Percentiles rank a stretch among this genome's conserved stretches.
Conservation (phyloP, 257 asterid genomes). For the Anisodus acutangulus region DNA sequence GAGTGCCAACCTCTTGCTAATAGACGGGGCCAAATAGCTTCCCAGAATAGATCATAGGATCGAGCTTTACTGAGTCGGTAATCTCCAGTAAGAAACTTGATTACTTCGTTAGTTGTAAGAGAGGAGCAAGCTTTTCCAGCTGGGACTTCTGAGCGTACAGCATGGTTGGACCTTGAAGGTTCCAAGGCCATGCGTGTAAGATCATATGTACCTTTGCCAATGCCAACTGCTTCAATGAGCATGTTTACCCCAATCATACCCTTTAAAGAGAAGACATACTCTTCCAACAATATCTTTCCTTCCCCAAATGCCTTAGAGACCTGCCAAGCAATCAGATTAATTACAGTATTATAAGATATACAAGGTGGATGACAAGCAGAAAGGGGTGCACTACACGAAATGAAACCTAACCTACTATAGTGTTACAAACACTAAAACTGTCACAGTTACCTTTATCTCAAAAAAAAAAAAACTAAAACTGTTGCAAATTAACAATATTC, state of each 20-base stretch:
- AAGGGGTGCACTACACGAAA: background rate
- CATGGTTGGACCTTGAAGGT: slow-evolving; percentile 51
- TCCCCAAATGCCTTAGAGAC: slow-evolving; percentile 55
- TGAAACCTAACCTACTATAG: background rate
- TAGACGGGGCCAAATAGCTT: slow-evolving; percentile 94
- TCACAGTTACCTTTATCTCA: background rate
- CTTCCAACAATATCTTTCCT: slow-evolving; percentile 53
- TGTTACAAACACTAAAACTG: background rate
- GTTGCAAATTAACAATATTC: background rate
- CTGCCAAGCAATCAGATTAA: slow-evolving; percentile 43
- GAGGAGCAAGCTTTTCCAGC: slow-evolving; percentile 72
- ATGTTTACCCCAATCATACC: slow-evolving; percentile 54
- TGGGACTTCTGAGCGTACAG: slow-evolving; percentile 66
- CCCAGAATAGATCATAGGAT: slow-evolving; percentile 82
- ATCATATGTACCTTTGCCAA: slow-evolving; percentile 66
- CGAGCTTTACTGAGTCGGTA: slow-evolving; percentile 80
- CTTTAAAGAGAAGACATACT: slow-evolving; percentile 63
- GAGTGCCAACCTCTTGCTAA: slow-evolving; percentile 89
- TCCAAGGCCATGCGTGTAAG: slow-evolving; percentile 62
- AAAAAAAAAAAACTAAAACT: background rate
- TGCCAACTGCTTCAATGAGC: slow-evolving; percentile 71
- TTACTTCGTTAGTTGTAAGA: slow-evolving; percentile 62
- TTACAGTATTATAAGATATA: background rate
- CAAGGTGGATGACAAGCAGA: background rate
- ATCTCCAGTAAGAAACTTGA: slow-evolving; percentile 68